A percentile compares a stretch with the other conserved stretches of the same genome.
Evolutionary conservation across 2,329 filamentous ascomycete species (phyloP).

Genomic region (Pyrenochaeta sp.): DNA sequence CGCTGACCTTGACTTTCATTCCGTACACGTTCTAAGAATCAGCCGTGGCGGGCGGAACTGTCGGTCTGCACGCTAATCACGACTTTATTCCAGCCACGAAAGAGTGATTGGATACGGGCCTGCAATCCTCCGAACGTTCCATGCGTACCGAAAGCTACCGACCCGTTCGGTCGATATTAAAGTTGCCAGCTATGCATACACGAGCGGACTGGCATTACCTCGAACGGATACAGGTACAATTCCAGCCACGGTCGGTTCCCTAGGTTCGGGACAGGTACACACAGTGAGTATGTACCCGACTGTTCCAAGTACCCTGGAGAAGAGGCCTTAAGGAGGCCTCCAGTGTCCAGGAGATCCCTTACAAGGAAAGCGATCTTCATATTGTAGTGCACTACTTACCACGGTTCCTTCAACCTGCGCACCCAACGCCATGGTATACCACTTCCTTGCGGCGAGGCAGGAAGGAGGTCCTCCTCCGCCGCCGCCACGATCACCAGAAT

Average conservation of each 20-base stretch:
- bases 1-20: not conserved
- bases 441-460: constrained; percentile 16
- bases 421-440: constrained; percentile 10
- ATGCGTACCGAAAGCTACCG: constrained; percentile 3
- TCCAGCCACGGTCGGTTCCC: not conserved
- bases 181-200: constrained; percentile 15
- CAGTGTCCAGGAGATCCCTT: constrained; percentile 5
- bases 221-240: constrained; percentile 5
- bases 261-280: constrained; percentile 4
- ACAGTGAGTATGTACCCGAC: constrained; percentile 8
- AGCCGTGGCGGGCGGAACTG: constrained; percentile 1
- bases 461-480: constrained; percentile 10
- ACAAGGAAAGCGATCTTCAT: not conserved
- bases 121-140: constrained; percentile 7
- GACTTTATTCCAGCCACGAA: not conserved
- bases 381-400: not conserved
- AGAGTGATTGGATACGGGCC: constrained; percentile 5
- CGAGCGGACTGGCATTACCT: constrained; percentile 7
- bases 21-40: not conserved
- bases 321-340: not conserved
- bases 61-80: not conserved
- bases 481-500: constrained; percentile 32
- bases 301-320: constrained; percentile 1
- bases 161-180: constrained; percentile 17
- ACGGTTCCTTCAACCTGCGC: not conserved